Conservation (phyloP, 306 rosid genomes). For the Pterocarpus santalinus region DNA sequence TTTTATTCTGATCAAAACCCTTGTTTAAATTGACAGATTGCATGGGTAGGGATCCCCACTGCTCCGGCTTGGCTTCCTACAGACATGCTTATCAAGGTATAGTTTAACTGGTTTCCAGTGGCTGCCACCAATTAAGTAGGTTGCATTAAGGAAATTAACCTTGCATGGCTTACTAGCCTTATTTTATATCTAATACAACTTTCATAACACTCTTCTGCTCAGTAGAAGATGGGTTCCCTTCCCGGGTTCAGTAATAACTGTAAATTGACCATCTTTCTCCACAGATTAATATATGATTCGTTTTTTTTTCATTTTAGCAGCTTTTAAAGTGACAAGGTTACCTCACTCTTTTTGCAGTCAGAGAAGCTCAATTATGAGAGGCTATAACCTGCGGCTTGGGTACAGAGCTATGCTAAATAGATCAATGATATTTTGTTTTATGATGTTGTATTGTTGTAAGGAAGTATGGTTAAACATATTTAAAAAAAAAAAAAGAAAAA, state of each 20-base stretch:
- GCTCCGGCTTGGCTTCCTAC: constrained; percentile 99
- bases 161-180: not conserved
- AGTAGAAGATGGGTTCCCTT: constrained; percentile 3
- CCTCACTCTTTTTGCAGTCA: constrained; percentile 68
- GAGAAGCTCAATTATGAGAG: constrained; percentile 93
- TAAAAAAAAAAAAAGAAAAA: not conserved
- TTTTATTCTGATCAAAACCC: constrained; percentile 14
- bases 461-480: too few species aligned
- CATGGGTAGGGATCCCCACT: constrained; percentile 97
- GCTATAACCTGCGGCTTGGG: constrained; percentile 54
- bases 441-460: not conserved
- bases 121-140: not conserved
- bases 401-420: constrained; percentile 17
- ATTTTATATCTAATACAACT: not conserved
- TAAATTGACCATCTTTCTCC: not conserved
- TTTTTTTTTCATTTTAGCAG: constrained; percentile 25
- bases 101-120: constrained; percentile 19
- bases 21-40: constrained; percentile 59
- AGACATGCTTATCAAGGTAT: constrained; percentile 92
- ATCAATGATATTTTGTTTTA: not conserved
- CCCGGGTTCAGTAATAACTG: constrained; percentile 3
- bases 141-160: not conserved
- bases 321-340: constrained; percentile 23
- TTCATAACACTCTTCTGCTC: not conserved
- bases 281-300: not conserved